These are phyloP conservation scores for Beauveria brongniartii DNA, from an alignment of 2,329 filamentous ascomycete genomes.

Conservation along the genomic window DNA sequence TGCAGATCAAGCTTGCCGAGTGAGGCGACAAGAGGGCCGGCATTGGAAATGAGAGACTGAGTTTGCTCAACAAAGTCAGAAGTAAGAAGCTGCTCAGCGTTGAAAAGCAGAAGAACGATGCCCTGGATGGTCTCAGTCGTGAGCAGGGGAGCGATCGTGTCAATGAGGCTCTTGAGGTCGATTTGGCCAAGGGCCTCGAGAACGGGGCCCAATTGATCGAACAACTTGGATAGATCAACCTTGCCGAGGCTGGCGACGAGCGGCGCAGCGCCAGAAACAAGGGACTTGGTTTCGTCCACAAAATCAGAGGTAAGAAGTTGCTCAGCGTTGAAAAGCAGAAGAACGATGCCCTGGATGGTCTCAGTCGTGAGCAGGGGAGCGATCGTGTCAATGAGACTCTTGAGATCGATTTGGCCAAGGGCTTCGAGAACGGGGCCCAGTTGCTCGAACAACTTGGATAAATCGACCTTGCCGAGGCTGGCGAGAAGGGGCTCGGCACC, in stretches of 20 bases:
- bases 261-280: constrained; percentile 9
- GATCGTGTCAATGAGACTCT: constrained; percentile 12
- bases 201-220: constrained; percentile 21
- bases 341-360: constrained; percentile 13
- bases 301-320: constrained; percentile 12
- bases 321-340: constrained; percentile 13
- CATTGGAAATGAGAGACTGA: constrained; percentile 12
- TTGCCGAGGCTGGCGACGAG: constrained; percentile 8
- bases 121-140: constrained; percentile 13
- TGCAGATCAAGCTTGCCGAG: constrained; percentile 11
- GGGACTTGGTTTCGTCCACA: constrained; percentile 14
- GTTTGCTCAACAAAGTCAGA: constrained; percentile 13
- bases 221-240: constrained; percentile 13
- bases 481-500: constrained; percentile 25
- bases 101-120: constrained; percentile 13
- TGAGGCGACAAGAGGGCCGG: constrained; percentile 9
- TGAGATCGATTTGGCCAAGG: constrained; percentile 14
- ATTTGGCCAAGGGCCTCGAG: constrained; percentile 16
- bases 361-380: constrained; percentile 13
- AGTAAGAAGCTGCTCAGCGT: constrained; percentile 13
- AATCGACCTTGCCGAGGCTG: constrained; percentile 26
- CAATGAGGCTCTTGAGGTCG: constrained; percentile 14
- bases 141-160: constrained; percentile 13
- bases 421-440: constrained; percentile 20
- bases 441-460: constrained; percentile 19